phyloP scores from a whole-genome alignment of 768 basidiomycete species.

The Tylopilus sp. region DNA sequence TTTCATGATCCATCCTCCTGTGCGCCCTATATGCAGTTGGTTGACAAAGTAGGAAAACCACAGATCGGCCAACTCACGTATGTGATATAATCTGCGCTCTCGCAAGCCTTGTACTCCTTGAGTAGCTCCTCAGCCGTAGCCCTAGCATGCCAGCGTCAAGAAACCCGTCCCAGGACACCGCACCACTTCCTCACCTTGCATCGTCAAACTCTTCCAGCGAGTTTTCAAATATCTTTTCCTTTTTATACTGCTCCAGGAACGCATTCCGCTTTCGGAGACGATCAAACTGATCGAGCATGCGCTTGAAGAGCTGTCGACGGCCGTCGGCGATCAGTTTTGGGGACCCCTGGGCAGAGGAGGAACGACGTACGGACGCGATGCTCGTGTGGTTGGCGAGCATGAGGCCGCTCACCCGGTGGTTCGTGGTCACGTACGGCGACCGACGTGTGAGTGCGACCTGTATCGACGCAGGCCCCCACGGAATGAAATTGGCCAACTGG shows the following conservation, averaged over 20 bases:
- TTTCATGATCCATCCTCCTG: conserved; percentile 30
- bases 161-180: background rate
- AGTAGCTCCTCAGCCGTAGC: conserved; percentile 84
- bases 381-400: conserved; percentile 99
- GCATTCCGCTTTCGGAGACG: conserved; percentile 83
- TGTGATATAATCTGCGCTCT: conserved; percentile 91
- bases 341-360: background rate
- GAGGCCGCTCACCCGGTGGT: conserved; percentile 93
- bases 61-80: conserved; percentile 49
- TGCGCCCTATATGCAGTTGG: conserved; percentile 27
- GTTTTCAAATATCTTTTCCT: conserved; percentile 93
- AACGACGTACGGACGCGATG: conserved; percentile 76
- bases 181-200: conserved; percentile 60
- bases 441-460: conserved; percentile 93
- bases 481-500: conserved; percentile 95
- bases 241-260: conserved; percentile 96
- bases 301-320: conserved; percentile 75
- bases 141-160: conserved; percentile 36
- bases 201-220: conserved; percentile 96
- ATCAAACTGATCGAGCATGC: conserved; percentile 95
- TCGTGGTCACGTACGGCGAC: conserved; percentile 83
- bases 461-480: conserved; percentile 98
- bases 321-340: no score
- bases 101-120: conserved; percentile 95
- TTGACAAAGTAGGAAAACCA: background rate